phyloP scores from a whole-genome alignment of 768 basidiomycete genomes.

The Lactarius hatsudake region DNA sequence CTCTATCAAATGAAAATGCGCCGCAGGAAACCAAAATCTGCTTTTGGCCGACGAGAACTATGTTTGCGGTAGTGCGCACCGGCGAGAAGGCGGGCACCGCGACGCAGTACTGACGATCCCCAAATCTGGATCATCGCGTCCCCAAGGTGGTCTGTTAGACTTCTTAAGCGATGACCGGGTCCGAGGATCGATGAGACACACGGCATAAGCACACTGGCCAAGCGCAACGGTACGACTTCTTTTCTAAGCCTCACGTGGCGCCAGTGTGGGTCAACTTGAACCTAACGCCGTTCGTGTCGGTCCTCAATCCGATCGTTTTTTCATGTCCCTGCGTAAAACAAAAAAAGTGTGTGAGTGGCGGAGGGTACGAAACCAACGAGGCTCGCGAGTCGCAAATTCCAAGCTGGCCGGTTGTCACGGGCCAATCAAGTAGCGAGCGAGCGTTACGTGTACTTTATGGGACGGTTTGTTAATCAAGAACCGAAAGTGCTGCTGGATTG shows the following conservation, averaged over 20 bases:
- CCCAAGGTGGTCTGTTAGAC: background rate
- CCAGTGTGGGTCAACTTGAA: background rate
- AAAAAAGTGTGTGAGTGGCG: background rate
- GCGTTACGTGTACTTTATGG: background rate
- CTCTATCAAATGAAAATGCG: background rate
- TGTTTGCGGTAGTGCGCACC: background rate
- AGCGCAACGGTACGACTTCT: background rate
- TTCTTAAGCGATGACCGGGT: conserved; percentile 7
- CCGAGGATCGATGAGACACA: conserved; percentile 3
- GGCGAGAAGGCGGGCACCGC: background rate
- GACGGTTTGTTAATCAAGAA: background rate
- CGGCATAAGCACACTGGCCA: background rate
- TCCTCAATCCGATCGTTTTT: background rate
- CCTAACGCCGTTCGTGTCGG: background rate
- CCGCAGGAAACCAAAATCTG: background rate
- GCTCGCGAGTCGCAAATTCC: background rate
- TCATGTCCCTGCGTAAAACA: background rate
- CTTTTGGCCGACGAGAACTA: background rate
- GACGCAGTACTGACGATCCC: background rate
- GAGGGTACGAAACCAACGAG: background rate
- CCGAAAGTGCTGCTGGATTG: background rate
- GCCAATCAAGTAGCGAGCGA: conserved; percentile 15
- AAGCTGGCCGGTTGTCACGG: conserved; percentile 8
- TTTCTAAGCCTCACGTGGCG: background rate
- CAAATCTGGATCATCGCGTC: background rate